Conservation (phyloP, 495 filamentous ascomycete species). For the Choiromyces venosus region DNA sequence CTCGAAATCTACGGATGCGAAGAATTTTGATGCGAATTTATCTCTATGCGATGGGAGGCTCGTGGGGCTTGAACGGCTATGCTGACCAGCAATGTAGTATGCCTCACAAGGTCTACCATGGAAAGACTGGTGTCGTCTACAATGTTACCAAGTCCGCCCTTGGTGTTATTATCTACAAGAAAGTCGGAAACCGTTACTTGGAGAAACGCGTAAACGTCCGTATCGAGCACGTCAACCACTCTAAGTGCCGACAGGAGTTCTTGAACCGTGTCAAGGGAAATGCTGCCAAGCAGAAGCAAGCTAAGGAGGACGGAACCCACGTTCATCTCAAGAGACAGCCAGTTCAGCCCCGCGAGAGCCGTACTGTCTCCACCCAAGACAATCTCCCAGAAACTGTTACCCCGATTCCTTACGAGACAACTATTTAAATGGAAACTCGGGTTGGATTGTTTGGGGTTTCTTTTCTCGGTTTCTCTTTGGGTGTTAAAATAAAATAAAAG, state of each 20-base stretch:
- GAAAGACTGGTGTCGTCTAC: slow-evolving; percentile 96
- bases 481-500: slow-evolving; percentile 41
- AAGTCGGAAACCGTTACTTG: slow-evolving; percentile 94
- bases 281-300: slow-evolving; percentile 80
- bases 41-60: background rate
- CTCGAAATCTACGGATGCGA: slow-evolving; percentile 37
- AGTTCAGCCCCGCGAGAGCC: slow-evolving; percentile 67
- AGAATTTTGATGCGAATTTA: slow-evolving; percentile 25
- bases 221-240: slow-evolving; percentile 92
- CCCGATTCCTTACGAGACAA: slow-evolving; percentile 93
- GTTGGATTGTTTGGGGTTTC: slow-evolving; percentile 31
- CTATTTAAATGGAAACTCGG: slow-evolving; percentile 62
- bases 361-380: slow-evolving; percentile 67
- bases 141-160: slow-evolving; percentile 95
- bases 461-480: slow-evolving; percentile 42
- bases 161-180: slow-evolving; percentile 98
- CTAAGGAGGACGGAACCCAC: slow-evolving; percentile 79
- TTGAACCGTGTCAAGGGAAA: slow-evolving; percentile 93
- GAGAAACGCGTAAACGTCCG: slow-evolving; percentile 99
- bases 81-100: slow-evolving; percentile 56
- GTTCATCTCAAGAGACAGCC: slow-evolving; percentile 90
- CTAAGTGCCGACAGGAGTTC: slow-evolving; percentile 92
- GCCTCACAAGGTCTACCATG: slow-evolving; percentile 99
- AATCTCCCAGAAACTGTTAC: slow-evolving; percentile 84
- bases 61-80: background rate